Evolutionary conservation across 352 stramenopile genomes (phyloP).

Genomic region (Globisporangium carolinianum): DNA sequence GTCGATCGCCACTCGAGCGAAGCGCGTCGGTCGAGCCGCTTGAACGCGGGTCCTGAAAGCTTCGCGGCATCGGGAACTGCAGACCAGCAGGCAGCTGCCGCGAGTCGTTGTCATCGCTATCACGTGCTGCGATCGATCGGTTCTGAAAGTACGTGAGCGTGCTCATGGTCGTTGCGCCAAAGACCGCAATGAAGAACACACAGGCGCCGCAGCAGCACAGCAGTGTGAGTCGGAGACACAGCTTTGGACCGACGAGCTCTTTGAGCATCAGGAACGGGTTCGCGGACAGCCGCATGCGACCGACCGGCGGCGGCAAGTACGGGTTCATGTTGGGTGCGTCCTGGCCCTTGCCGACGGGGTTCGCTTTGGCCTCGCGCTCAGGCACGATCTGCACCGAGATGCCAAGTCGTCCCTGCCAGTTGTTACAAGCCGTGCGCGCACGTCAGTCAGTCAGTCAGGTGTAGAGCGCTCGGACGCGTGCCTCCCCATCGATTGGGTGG

Average conservation of each 20-base stretch:
- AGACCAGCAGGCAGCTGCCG: conserved; percentile 9
- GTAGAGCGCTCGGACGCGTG: too few species aligned
- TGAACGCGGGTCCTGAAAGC: background rate
- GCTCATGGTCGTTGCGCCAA: conserved; percentile 74
- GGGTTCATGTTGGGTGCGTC: conserved; percentile 87
- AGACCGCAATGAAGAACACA: conserved; percentile 51
- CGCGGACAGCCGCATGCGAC: conserved; percentile 69
- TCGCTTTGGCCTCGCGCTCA: conserved; percentile 64
- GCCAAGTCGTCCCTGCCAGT: conserved; percentile 35
- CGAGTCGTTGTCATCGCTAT: background rate
- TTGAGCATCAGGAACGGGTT: conserved; percentile 83
- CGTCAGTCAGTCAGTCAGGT: background rate
- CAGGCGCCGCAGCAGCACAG: conserved; percentile 54
- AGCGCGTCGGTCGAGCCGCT: background rate
- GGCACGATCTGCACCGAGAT: conserved; percentile 80
- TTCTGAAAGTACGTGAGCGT: conserved; percentile 61
- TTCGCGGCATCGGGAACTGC: conserved; percentile 10
- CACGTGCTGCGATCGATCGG: background rate
- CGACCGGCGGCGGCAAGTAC: conserved; percentile 83
- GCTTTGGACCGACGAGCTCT: conserved; percentile 56
- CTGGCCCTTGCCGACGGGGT: conserved; percentile 74
- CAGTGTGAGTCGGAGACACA: conserved; percentile 43
- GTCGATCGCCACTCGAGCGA: too few species aligned
- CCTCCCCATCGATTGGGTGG: too few species aligned
- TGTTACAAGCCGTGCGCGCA: too few species aligned